A percentile compares a stretch with the other conserved stretches of the same genome.
Conservation (phyloP, 2,329 filamentous ascomycete species). For the Pseudogymnoascus sp. region DNA sequence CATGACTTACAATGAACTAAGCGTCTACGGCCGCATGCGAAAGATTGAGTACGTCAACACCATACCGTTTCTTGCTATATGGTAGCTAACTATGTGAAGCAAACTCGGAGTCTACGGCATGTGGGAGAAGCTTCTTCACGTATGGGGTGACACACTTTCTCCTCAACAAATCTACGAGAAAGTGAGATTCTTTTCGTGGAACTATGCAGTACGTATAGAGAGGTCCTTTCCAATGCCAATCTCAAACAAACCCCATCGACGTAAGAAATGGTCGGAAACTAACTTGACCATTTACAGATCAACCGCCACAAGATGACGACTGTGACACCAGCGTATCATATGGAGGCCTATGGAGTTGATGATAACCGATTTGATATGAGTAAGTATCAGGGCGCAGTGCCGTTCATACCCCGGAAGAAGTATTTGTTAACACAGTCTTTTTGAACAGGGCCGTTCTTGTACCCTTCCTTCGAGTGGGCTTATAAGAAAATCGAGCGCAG, state of each 20-base stretch:
- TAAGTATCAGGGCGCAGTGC: conserved; percentile 37
- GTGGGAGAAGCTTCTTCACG: conserved; percentile 39
- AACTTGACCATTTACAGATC: conserved; percentile 39
- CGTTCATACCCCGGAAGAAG: background rate
- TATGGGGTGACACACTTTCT: conserved; percentile 35
- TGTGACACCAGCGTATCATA: conserved; percentile 37
- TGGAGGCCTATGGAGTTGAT: conserved; percentile 43
- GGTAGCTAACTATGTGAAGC: background rate
- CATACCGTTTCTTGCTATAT: background rate
- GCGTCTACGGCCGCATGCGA: conserved; percentile 35
- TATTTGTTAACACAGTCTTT: background rate
- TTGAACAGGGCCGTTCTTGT: conserved; percentile 43
- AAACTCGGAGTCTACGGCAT: conserved; percentile 42
- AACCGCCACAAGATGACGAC: conserved; percentile 57
- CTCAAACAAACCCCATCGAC: background rate
- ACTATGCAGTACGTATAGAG: background rate
- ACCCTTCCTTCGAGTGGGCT: conserved; percentile 33
- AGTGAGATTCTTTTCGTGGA: conserved; percentile 35
- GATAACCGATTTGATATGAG: conserved; percentile 52
- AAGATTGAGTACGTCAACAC: conserved; percentile 31
- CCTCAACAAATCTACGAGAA: conserved; percentile 29
- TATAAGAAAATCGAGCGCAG: conserved; percentile 40
- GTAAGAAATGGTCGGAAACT: background rate
- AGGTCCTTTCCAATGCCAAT: background rate
- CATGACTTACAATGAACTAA: conserved; percentile 44